Base-by-base conservation (phyloP, 2,329 filamentous ascomycete genomes). In the Herpotrichia juniperi region DNA sequence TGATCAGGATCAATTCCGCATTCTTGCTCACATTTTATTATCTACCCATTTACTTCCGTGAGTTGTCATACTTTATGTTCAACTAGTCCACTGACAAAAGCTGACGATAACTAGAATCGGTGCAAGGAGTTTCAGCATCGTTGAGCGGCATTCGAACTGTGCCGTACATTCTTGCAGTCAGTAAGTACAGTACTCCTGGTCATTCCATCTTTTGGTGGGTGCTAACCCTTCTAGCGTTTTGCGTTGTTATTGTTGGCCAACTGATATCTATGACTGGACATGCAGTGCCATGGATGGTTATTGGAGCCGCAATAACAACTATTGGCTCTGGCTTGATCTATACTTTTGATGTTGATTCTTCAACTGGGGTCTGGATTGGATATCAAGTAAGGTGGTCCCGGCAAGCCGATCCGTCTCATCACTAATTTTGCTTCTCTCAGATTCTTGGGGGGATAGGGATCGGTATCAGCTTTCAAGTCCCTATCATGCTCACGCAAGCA, bases 301-400 rank as follows among this genome's bases (percentile, higher is more conserved):
- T 60, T 56, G 11, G 72, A 61, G 12, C 67, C 7, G 49, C 58
- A 7, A 16, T 73, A 28, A 60, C 63, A 42, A 59, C 73, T 16
- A 61, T 78, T 28, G 74, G 67, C 11, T 63, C 63, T 16, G 79
- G 78, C 2, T 65, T 81, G 3, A 54, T 80, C n/a, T 75, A 73
- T 17, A 79, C 73, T 0, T 63, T 77, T 7, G 57, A 67, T 11
- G 55, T 73, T 1, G 51, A 60, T 32, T 75, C 76, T 7, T 51
- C 66, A 0, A 59, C 62, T 1, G 64, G 58, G 1, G 58, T 69
- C 25, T 79, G 76, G 76, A 74, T 79, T 25, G 79, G 78, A 14
- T 81, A 75, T 56, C 77, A 81, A 48, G n/a, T n/a, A n/a, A n/a
- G n/a, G n/a, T n/a, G n/a, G n/a, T n/a, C n/a, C n/a, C n/a, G n/a